Evolutionary conservation across 345 rosid genomes (phyloP), one percentile per base, ranked within the genome.

Genomic region (Dovyalis caffra): DNA sequence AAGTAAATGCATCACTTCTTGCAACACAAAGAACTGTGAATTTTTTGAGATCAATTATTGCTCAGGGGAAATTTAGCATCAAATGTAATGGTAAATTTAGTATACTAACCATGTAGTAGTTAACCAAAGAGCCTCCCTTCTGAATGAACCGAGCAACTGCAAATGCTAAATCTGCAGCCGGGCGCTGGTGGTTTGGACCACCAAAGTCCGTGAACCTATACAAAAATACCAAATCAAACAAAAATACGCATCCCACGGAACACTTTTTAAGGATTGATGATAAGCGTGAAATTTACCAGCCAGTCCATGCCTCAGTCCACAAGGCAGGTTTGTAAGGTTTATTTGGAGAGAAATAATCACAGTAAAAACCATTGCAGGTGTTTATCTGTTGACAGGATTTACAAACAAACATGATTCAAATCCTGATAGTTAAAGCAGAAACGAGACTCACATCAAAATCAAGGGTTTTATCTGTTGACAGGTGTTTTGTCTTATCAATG

Each of bases 251-350:
- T 26, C 8, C 9, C 49, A 29, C 0, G 11, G 1, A 1, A 26
- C 49, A 43, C 18, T n/a, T 2, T 23, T 0, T 6, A 37, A 4
- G 26, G 11, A 45, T 2, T 6, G 26, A 56, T 11, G 1, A 8
- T 15, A 49, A 23, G 6, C 8, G 20, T 12, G 56, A 58, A 20
- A 43, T 23, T 34, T 56, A 80, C 81, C 80, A 76, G 69, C 79
- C 74, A 56, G 74, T 76, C 83, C 83, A 80, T 23, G 83, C 80
- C 71, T 80, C 83, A 1, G 83, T 80, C 83, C 83, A 80, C 69
- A 80, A 53, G 62, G 74, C 69, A 18, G 83, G 83, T 21, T 80
- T 80, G 74, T 80, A 73, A 72, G 83, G 77, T 69, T 80, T 76
- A 10, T 80, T 80, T 4, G 83, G 80, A 62, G 80, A 40, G 69